Conservation (phyloP, 2,329 filamentous ascomycete genomes). For the Aspergillus udagawae region DNA sequence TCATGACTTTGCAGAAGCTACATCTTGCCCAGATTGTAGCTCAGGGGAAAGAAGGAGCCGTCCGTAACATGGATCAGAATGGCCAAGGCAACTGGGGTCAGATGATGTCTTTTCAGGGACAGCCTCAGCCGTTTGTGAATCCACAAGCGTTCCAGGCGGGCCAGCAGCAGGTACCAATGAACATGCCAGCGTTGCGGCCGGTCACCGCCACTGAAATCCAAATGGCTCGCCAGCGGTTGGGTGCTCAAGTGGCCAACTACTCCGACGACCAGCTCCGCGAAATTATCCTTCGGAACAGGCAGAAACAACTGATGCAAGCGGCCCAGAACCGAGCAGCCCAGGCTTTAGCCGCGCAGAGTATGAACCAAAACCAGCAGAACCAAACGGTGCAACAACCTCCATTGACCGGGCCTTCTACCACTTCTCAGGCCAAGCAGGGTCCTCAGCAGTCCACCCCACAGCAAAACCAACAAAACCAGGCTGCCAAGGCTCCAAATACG, state of each 20-base stretch:
- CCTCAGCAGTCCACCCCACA: slow-evolving; percentile 21
- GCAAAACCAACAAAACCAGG: slow-evolving; percentile 25
- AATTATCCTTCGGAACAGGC: slow-evolving; percentile 31
- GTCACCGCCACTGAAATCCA: slow-evolving; percentile 36
- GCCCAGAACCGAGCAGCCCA: slow-evolving; percentile 28
- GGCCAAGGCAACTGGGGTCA: slow-evolving; percentile 20
- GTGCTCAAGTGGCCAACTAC: slow-evolving; percentile 28
- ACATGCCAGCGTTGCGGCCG: slow-evolving; percentile 29
- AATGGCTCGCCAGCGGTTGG: slow-evolving; percentile 33
- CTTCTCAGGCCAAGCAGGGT: slow-evolving; percentile 22
- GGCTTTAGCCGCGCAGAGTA: slow-evolving; percentile 19
- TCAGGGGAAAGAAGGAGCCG: slow-evolving; percentile 23
- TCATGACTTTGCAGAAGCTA: slow-evolving; percentile 39
- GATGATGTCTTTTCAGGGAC: slow-evolving; percentile 21
- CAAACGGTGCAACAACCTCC: slow-evolving; percentile 23
- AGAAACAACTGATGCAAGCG: slow-evolving; percentile 32
- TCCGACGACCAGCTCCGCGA: slow-evolving; percentile 43
- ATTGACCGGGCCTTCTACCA: slow-evolving; percentile 16
- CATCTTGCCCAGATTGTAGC: slow-evolving; percentile 42
- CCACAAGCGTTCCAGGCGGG: slow-evolving; percentile 24
- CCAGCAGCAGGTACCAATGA: slow-evolving; percentile 25
- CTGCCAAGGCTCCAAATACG: slow-evolving; percentile 27
- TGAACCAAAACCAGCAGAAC: slow-evolving; percentile 20
- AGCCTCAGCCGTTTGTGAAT: slow-evolving; percentile 26
- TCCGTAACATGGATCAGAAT: slow-evolving; percentile 20